Conservation (phyloP, 148 eudicot species). For the Camellia sinensis region DNA sequence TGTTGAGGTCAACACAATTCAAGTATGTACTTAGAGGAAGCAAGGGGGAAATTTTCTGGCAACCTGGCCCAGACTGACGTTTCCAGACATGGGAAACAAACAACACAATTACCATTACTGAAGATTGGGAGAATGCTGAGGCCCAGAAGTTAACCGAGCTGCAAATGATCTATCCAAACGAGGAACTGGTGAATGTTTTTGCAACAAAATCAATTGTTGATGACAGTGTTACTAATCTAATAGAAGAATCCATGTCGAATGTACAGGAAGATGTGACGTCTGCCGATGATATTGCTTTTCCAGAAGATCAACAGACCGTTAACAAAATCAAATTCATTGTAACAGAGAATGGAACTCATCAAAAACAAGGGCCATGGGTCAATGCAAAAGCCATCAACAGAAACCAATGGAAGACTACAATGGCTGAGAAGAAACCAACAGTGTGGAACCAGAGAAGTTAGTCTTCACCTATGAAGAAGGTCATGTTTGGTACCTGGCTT, state of each 20-base stretch:
- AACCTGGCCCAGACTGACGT: slow-evolving; percentile 38
- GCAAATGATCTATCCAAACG: background rate
- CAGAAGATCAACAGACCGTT: no score
- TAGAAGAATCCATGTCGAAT: background rate
- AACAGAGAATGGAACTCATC: background rate
- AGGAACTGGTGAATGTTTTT: background rate
- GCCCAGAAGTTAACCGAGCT: slow-evolving; percentile 24
- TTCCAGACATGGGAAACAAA: slow-evolving; percentile 32
- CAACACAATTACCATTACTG: slow-evolving; percentile 18
- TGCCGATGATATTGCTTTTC: background rate
- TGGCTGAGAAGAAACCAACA: background rate
- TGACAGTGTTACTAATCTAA: background rate
- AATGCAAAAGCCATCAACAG: background rate
- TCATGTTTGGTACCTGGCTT: slow-evolving; percentile 26
- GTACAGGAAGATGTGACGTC: background rate
- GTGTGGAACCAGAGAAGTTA: slow-evolving; percentile 11
- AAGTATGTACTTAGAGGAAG: slow-evolving; percentile 28
- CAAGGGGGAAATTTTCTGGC: slow-evolving; percentile 35
- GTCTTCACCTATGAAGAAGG: slow-evolving; percentile 24
- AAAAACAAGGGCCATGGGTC: background rate
- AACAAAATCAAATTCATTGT: background rate
- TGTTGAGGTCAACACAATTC: slow-evolving; percentile 25
- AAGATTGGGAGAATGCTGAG: slow-evolving; percentile 40
- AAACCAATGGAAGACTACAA: background rate
- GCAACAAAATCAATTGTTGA: background rate